Percentiles rank a stretch among this genome's conserved stretches.
phyloP scores from a whole-genome alignment of 371 early-diverging fungal genomes.

The Apophysomyces sp. region DNA sequence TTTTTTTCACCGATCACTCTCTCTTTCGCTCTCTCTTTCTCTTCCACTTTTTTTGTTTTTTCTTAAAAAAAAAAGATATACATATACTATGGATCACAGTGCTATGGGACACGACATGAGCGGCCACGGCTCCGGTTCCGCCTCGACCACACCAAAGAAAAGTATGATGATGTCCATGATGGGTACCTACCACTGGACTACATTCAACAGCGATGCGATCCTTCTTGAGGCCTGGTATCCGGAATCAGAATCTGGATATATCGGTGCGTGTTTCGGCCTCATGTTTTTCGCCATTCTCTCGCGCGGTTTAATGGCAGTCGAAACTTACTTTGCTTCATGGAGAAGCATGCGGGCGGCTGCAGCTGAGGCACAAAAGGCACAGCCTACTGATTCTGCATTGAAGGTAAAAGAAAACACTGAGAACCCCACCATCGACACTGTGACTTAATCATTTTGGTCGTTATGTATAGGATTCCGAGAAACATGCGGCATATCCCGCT shows the following conservation, averaged over 20 bases:
- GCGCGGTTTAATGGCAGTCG: constrained; percentile 49
- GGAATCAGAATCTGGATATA: constrained; percentile 49
- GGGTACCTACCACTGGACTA: constrained; percentile 50
- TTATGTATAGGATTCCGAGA: background rate
- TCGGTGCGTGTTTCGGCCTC: constrained; percentile 58
- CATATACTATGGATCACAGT: background rate
- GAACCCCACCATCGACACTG: background rate
- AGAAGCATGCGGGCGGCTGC: background rate
- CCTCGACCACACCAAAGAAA: no score
- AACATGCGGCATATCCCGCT: constrained; percentile 12
- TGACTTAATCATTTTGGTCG: background rate
- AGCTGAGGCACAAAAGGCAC: background rate
- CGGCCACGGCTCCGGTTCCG: constrained; percentile 16
- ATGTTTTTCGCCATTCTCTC: constrained; percentile 51
- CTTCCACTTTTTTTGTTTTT: background rate
- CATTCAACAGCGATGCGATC: constrained; percentile 32
- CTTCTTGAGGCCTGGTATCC: constrained; percentile 47
- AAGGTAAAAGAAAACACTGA: background rate
- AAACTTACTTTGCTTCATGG: constrained; percentile 50
- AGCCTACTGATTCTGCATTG: background rate
- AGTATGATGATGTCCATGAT: constrained; percentile 31
- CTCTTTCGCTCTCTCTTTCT: background rate
- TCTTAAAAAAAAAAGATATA: background rate
- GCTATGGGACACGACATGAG: constrained; percentile 15
- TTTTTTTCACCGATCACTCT: background rate